phyloP scores from a whole-genome alignment of 192 early-diverging fungal genomes.

The Mortierella antarctica region DNA sequence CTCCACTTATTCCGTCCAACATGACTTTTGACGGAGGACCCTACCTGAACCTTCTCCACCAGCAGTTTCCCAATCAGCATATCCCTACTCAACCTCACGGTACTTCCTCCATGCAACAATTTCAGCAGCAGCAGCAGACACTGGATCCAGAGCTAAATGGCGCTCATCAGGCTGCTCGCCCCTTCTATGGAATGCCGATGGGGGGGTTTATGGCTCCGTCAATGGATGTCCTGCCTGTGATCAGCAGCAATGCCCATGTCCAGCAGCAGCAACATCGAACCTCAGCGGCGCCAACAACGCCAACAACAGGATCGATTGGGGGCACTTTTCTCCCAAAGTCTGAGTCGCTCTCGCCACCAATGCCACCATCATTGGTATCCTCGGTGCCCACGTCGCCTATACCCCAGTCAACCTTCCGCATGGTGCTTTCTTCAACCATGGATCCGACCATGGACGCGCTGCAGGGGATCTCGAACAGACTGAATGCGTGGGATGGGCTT shows the following conservation, averaged over 20 bases:
- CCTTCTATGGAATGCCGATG: constrained; percentile 47
- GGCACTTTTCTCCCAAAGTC: not conserved
- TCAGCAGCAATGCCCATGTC: constrained; percentile 7
- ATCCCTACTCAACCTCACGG: constrained; percentile 12
- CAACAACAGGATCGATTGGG: not conserved
- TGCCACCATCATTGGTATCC: constrained; percentile 3
- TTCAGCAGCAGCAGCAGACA: constrained; percentile 25
- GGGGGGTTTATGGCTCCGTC: constrained; percentile 46
- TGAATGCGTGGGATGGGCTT: constrained; percentile 42
- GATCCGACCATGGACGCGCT: constrained; percentile 28
- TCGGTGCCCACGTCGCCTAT: constrained; percentile 24
- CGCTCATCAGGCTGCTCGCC: constrained; percentile 4
- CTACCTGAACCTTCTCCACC: constrained; percentile 25
- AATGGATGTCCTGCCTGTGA: constrained; percentile 25
- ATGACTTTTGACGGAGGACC: constrained; percentile 6
- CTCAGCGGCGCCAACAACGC: not conserved
- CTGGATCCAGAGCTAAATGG: constrained; percentile 11
- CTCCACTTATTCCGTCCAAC: constrained; percentile 15
- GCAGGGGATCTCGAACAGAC: constrained; percentile 24
- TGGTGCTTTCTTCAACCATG: constrained; percentile 33
- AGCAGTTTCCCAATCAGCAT: constrained; percentile 29
- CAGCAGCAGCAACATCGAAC: not conserved
- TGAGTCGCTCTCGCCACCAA: constrained; percentile 4
- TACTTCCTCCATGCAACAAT: constrained; percentile 5
- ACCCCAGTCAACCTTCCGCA: constrained; percentile 12